Evolutionary conservation across 2,329 filamentous ascomycete genomes (phyloP), one percentile per base, ranked within the genome.

Genomic region (Mycosphaerelloides madeirae): DNA sequence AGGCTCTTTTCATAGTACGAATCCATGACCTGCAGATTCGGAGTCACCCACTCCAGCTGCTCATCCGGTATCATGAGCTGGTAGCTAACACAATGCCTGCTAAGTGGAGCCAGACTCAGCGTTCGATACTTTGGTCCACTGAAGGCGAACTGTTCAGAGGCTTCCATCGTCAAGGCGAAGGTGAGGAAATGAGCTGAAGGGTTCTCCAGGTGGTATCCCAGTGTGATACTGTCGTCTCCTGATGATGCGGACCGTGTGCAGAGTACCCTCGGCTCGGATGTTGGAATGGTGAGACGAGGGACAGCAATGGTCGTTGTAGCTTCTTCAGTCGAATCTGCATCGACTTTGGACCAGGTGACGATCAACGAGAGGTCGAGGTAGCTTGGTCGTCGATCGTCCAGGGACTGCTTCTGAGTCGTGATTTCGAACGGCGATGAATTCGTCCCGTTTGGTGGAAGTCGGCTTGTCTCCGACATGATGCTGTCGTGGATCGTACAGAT

Each of bases 171-270:
- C 38, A 97, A 67, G 22, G 87, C 89, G 68, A 98, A 98, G 0
- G 90, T 95, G 38, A 98, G 78, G 67, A 95, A 94, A 65, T 98
- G 93, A 64, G 83, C 85, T 0, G 91, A 96, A 0, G 90, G 86
- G 63, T 98, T 98, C 68, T 98, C 93, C 44, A 98, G 81, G 3
- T 81, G 87, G 62, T 85, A 85, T 48, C 77, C 68, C 31, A 82
- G 67, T 2, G 44, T 48, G 38, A 79, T 66, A 6, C 38, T 33
- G 20, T 43, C 38, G 19, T 43, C 31, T 6, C 22, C 18, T n/a
- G 49, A 22, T 0, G 48, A 31, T 3, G 45, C 19, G 8, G 55
- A 58, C 3, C 69, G 68, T 0, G 74, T 70, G 43, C 73, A 72
- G 3, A 96, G 78, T 1, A 96, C 89, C 44, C 93, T 82, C 1